These are phyloP conservation scores for Ceratobasidium sp. DNA, from an alignment of 1,284 basidiomycete genomes.

Conservation along the genomic window DNA sequence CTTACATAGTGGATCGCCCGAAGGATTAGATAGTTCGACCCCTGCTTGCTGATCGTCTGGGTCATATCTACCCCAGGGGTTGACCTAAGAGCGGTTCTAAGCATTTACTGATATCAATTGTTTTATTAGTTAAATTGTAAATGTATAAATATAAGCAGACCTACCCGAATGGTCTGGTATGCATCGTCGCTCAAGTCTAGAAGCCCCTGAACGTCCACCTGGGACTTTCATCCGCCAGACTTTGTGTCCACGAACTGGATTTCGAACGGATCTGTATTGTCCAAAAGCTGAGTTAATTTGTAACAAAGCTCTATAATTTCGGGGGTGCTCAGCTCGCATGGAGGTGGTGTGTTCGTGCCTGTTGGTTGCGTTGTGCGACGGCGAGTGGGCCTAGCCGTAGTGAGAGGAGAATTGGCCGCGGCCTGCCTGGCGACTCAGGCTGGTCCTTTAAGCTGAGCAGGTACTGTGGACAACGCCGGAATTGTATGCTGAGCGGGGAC, in stretches of 20 bases:
- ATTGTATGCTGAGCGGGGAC: neutral
- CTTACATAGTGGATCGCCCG: neutral
- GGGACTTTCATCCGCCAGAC: neutral
- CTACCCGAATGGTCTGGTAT: neutral
- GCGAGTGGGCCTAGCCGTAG: no score
- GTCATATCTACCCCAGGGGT: neutral
- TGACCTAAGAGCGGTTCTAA: neutral
- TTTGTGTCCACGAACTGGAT: neutral
- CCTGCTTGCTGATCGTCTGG: neutral
- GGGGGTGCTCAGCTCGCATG: neutral
- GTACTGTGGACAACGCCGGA: neutral
- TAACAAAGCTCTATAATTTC: neutral
- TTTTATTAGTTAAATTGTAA: no score
- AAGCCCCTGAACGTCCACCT: neutral
- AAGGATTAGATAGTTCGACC: neutral
- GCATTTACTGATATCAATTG: neutral
- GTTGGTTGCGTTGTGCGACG: no score
- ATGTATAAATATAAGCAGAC: no score
- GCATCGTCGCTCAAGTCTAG: neutral
- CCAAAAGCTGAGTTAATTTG: neutral
- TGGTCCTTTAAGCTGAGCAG: neutral
- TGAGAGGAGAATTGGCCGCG: no score
- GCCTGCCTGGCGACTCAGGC: neutral
- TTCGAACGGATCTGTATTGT: neutral
- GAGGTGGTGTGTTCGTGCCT: no score